phyloP scores from a whole-genome alignment of 1,139 yeast species.

The Blastobotrys indianensis region DNA sequence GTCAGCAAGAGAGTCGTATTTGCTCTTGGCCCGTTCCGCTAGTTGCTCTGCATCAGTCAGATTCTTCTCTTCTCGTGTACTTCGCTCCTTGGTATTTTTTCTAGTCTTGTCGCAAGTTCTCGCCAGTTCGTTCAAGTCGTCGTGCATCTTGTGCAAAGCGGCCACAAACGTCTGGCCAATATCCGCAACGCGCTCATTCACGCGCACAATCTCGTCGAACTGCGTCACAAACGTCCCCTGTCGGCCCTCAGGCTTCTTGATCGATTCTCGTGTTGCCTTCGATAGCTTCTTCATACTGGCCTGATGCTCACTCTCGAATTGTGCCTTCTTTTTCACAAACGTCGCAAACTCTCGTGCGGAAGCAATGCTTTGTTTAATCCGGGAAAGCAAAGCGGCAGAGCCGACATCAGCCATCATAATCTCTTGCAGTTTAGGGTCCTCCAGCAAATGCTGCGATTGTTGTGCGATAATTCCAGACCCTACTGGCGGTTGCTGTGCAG shows the following conservation, averaged over 20 bases:
- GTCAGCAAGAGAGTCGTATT: conserved; percentile 73
- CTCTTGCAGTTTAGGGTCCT: conserved; percentile 44
- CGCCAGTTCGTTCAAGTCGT: conserved; percentile 71
- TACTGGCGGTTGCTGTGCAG: neutral
- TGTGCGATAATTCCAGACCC: neutral
- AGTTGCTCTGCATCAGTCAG: conserved; percentile 71
- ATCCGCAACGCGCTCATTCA: conserved; percentile 68
- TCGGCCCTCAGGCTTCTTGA: conserved; percentile 47
- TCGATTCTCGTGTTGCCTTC: conserved; percentile 45
- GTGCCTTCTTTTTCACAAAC: conserved; percentile 72
- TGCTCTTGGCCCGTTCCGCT: conserved; percentile 85
- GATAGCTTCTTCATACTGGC: conserved; percentile 66
- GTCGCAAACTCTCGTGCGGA: conserved; percentile 82
- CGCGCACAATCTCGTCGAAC: conserved; percentile 62
- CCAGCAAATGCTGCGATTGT: conserved; percentile 30
- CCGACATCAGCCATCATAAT: conserved; percentile 51
- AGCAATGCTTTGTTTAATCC: conserved; percentile 71
- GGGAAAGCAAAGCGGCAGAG: conserved; percentile 59
- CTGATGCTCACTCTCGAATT: conserved; percentile 73
- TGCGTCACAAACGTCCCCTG: conserved; percentile 65
- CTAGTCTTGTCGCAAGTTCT: conserved; percentile 65
- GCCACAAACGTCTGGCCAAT: conserved; percentile 74
- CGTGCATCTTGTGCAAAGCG: conserved; percentile 79
- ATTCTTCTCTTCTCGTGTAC: conserved; percentile 74
- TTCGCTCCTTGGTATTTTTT: conserved; percentile 74